Evolutionary conservation across 148 eudicot genomes (phyloP).

Genomic region (Fagopyrum tataricum): DNA sequence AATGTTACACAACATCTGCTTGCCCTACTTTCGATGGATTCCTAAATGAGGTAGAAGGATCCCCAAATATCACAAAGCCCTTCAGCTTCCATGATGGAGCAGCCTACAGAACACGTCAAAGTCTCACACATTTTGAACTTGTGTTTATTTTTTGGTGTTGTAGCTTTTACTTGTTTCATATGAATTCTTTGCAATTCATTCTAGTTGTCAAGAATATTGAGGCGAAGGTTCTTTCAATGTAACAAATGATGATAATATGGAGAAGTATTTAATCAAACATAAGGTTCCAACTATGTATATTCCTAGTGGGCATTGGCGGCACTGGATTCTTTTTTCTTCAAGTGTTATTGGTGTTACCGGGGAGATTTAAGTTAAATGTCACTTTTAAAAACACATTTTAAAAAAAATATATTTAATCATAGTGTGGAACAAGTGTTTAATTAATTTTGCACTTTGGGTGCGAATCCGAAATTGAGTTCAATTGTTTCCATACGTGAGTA

Average conservation of each 20-base stretch:
- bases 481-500: too few species aligned
- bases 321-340: too few species aligned
- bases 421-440: too few species aligned
- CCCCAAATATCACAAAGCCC: neutral
- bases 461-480: too few species aligned
- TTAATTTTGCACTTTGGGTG: too few species aligned
- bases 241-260: neutral
- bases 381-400: too few species aligned
- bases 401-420: too few species aligned
- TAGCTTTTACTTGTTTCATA: slow-evolving; percentile 1
- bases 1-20: neutral
- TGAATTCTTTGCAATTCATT: neutral
- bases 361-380: too few species aligned
- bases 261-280: neutral
- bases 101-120: too few species aligned
- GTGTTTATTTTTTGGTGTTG: neutral
- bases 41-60: neutral
- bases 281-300: neutral
- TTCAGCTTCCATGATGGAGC: neutral
- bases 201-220: neutral
- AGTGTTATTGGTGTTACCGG: too few species aligned
- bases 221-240: neutral
- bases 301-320: too few species aligned
- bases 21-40: neutral
- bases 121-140: neutral